These are phyloP conservation scores for Cordyceps sp. DNA, from an alignment of 2,329 filamentous ascomycete genomes.

Conservation along the genomic window DNA sequence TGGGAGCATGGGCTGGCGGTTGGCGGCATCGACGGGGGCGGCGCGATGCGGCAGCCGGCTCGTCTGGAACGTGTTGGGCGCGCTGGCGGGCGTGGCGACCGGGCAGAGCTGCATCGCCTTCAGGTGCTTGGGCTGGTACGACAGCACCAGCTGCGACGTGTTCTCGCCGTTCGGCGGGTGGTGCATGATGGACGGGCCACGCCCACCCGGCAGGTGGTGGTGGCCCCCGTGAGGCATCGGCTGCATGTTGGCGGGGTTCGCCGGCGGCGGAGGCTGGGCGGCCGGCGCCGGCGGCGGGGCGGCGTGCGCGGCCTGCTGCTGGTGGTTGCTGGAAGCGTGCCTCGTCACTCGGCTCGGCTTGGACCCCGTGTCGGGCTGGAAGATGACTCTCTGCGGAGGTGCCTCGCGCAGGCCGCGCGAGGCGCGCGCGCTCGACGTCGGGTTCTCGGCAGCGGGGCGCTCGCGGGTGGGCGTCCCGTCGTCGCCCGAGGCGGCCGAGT, in stretches of 20 bases:
- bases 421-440: constrained; percentile 37
- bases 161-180: constrained; percentile 39
- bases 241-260: constrained; percentile 17
- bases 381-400: constrained; percentile 70
- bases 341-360: constrained; percentile 48
- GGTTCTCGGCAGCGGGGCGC: constrained; percentile 26
- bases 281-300: constrained; percentile 9
- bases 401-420: constrained; percentile 59
- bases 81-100: constrained; percentile 59
- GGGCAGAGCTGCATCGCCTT: constrained; percentile 53
- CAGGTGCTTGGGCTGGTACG: constrained; percentile 50
- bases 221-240: constrained; percentile 12
- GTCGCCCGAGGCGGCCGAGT: constrained; percentile 42
- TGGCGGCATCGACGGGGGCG: constrained; percentile 9
- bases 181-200: constrained; percentile 28
- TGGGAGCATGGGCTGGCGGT: constrained; percentile 35
- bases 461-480: constrained; percentile 42
- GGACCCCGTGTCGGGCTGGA: constrained; percentile 61
- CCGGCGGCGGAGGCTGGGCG: constrained; percentile 10
- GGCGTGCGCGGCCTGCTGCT: constrained; percentile 16
- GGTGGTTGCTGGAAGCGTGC: constrained; percentile 33
- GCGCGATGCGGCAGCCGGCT: constrained; percentile 24
- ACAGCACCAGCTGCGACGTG: constrained; percentile 43
- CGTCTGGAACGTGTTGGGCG: constrained; percentile 44
- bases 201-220: constrained; percentile 10